Base-by-base conservation (phyloP, 2,329 filamentous ascomycete species). In the Anisogramma anomala region DNA sequence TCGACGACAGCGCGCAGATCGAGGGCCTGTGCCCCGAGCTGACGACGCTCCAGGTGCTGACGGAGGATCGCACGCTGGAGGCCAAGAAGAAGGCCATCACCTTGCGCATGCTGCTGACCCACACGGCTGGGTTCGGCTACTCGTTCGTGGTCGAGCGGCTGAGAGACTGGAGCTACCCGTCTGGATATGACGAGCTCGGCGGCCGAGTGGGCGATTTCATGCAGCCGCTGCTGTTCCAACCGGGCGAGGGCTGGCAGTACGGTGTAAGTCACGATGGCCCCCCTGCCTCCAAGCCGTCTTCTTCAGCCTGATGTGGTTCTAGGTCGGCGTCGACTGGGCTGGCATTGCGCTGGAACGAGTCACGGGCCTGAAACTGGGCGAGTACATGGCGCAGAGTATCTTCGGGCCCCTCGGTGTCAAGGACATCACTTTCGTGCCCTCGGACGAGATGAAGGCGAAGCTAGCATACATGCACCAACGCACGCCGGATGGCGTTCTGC, bases 231-330 rank as follows among this genome's bases (percentile, higher is more conserved):
- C 54, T 81, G 1, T 75, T 78, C 48, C 75, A 83, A 48, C 79
- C 79, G 0, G 78, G 78, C 0, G 66, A 69, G 18, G 62, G 61
- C 3, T 83, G 74, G 72, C 66, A 74, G 42, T 82, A 82, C 17
- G 71, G 71, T 0, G 68, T 73, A 55, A 60, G 63, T 58, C 49
- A 11, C 13, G 5, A 10, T 15, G 17, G 3, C 3, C 19, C 6
- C 14, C 5, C 32, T 18, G 4, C 3, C 17, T 10, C 11, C 3
- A 20, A 19, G 10, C 10, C 5, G 9, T 13, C 4, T 9, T 11
- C 34, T 14, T 3, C 26, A 18, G 17, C 6, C 40, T 42, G 14
- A 27, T 4, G 26, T 22, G 3, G 6, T 3, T 1, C 17, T 40
- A 75, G 71, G 59, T 62, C n/a, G 54, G 56, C 28, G 56, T 70